A percentile compares a stretch with the other conserved stretches of the same genome.
These are phyloP conservation scores for Polytolypa hystricis DNA, from an alignment of 2,329 filamentous ascomycete species.

Conservation along the genomic window DNA sequence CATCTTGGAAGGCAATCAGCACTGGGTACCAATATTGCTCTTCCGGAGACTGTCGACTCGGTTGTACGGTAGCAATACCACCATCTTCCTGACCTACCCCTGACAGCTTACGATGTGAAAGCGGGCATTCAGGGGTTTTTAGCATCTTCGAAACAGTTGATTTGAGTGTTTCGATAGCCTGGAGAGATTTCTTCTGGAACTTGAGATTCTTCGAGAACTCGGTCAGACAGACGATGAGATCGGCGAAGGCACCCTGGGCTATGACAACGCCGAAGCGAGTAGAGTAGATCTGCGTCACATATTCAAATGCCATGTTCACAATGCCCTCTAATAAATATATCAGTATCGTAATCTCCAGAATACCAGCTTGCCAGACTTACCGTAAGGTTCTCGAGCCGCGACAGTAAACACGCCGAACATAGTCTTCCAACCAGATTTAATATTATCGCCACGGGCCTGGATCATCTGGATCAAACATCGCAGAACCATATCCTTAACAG, in stretches of 20 bases:
- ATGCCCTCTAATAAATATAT: constrained; percentile 58
- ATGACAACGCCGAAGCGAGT: constrained; percentile 93
- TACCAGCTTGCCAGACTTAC: constrained; percentile 28
- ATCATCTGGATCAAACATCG: constrained; percentile 99
- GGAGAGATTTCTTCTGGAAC: constrained; percentile 96
- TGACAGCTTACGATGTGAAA: constrained; percentile 54
- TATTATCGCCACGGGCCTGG: constrained; percentile 89
- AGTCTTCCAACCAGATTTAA: constrained; percentile 94
- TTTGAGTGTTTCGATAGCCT: constrained; percentile 90
- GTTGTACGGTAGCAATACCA: constrained; percentile 41
- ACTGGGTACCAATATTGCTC: constrained; percentile 99
- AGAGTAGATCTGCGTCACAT: constrained; percentile 91
- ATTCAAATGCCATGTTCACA: constrained; percentile 92
- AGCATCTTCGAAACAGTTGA: constrained; percentile 91
- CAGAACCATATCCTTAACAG: constrained; percentile 95
- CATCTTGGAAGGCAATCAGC: constrained; percentile 95
- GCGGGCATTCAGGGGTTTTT: constrained; percentile 84
- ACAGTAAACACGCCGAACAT: constrained; percentile 99
- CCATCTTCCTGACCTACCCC: constrained; percentile 13
- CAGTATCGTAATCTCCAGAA: no score
- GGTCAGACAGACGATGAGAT: constrained; percentile 89
- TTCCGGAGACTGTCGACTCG: constrained; percentile 75
- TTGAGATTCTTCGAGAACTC: constrained; percentile 98
- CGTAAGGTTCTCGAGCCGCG: constrained; percentile 79
- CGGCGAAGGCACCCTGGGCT: constrained; percentile 90